phyloP scores from a whole-genome alignment of 1,139 yeast genomes.

The Hyphopichia fennica region DNA sequence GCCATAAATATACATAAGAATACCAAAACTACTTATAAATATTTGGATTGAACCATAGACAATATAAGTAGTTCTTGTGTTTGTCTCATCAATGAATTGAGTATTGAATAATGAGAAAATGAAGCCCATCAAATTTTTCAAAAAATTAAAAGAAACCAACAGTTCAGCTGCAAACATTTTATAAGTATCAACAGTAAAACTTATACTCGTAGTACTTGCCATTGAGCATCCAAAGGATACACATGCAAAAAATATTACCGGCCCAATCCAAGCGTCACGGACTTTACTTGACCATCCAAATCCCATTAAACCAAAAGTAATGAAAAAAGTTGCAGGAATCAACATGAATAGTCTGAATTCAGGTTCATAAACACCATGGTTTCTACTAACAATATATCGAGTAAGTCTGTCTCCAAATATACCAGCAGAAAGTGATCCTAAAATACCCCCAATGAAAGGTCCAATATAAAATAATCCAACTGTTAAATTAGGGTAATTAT shows the following conservation, averaged over 20 bases:
- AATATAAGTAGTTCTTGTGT: constrained; percentile 48
- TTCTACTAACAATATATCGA: constrained; percentile 34
- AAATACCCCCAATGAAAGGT: constrained; percentile 59
- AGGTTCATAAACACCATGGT: constrained; percentile 61
- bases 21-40: constrained; percentile 46
- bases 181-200: constrained; percentile 60
- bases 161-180: constrained; percentile 61
- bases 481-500: constrained; percentile 46
- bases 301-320: constrained; percentile 55
- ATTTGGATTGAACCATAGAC: constrained; percentile 57
- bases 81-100: constrained; percentile 40
- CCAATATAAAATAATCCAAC: constrained; percentile 60
- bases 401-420: constrained; percentile 48
- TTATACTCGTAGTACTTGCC: constrained; percentile 62
- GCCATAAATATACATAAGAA: constrained; percentile 59
- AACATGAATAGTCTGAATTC: constrained; percentile 60
- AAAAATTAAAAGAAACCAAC: constrained; percentile 54
- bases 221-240: constrained; percentile 60
- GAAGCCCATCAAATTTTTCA: constrained; percentile 57
- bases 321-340: constrained; percentile 47
- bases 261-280: constrained; percentile 58
- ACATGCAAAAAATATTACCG: constrained; percentile 55
- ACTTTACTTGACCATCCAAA: constrained; percentile 59
- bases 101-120: constrained; percentile 59
- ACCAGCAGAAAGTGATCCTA: constrained; percentile 60